Base-by-base conservation (phyloP, 345 rosid genomes). In the Populus alba region DNA sequence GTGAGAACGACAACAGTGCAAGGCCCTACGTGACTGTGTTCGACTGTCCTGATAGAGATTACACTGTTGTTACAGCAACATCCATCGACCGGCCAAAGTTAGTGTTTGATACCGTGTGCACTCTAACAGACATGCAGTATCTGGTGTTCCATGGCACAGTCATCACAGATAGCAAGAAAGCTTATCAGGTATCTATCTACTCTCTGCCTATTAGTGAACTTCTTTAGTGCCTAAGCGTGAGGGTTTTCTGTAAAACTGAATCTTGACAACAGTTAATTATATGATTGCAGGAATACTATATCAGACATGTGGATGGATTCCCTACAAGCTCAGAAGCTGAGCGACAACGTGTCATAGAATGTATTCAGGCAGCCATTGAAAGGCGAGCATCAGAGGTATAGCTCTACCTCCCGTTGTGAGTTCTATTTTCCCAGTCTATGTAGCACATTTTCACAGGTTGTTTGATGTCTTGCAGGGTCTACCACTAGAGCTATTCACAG, bases 61-160 rank as follows among this genome's bases (percentile, higher is more conserved):
- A 95, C 81, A 89, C 97, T 0, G 89, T 93, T 63, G 81, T 95
- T 51, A 91, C 98, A 17, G 88, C 93, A 94, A 91, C 90, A 75
- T 91, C 97, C 17, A 90, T 85, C 80, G 97, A 92, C 80, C 88
- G 97, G 35, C 97, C 98, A 11, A 94, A 94, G 80, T 78, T 92
- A 73, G 82, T 94, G 86, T 94, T 92, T 63, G 98, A 94, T 78
- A 92, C 90, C 9, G 89, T 94, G 45, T 94, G 98, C 89, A 92
- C 97, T 67, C 85, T 95, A 63, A 92, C 98, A 22, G 98, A 92
- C 85, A 93, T 95, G 98, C 90, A 95, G 76, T 93, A 93, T 85
- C 92, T 93, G 35, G 95, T 95, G 70, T 95, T 87, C 79, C 98
- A 95, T 75, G 97, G 97, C 74, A 87, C 90, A 94, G 97, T 93